Evolutionary conservation across 208 protist species (phyloP), one percentile per base, ranked within the genome.

Genomic region (Crithidia fasciculata): DNA sequence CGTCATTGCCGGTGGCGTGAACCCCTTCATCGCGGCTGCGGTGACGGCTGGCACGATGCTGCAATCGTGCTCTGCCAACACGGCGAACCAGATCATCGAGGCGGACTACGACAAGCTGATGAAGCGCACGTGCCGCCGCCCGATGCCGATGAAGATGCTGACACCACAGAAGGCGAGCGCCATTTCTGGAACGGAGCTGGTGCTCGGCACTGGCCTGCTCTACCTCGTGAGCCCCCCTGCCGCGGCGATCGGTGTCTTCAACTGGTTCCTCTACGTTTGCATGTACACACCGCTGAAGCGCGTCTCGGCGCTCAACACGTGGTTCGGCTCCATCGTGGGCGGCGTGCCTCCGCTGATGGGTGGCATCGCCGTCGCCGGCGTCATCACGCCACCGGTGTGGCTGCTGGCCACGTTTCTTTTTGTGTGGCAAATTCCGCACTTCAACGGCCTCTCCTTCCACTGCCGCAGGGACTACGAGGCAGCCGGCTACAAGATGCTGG

Each of bases 391-490:
- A 10, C 86, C 85, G 58, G 88, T 90, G 44, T 85, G 76, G 78
- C 80, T 95, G 59, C 84, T 98, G 41, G 92, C 80, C 12, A 67
- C 80, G 36, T 77, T 98, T 28, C 79, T 98, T 16, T 89, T 96
- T 68, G 78, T 91, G 13, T 98, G 94, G 92, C 94, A 98, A 81
- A 97, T 98, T 65, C 94, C 94, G 39, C 94, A 98, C 78, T 98
- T 98, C 63, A 86, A 95, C 76, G 89, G 92, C 9, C 80, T 98
- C 9, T 85, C 89, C 49, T 98, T 95, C 73, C 88, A 96, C 74
- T 96, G 91, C 73, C 83, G 92, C 13, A 83, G 91, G 47, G 94
- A 98, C 78, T 98, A 98, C 71, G 82, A 95, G 78, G 76, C 76
- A 36, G 94, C 92, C 4, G 94, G 94, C 28, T 98, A 96, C 84